A percentile compares a stretch with the other conserved stretches of the same genome.
Conservation (phyloP, 1,139 yeast species). For the Meyerozyma sp. region DNA sequence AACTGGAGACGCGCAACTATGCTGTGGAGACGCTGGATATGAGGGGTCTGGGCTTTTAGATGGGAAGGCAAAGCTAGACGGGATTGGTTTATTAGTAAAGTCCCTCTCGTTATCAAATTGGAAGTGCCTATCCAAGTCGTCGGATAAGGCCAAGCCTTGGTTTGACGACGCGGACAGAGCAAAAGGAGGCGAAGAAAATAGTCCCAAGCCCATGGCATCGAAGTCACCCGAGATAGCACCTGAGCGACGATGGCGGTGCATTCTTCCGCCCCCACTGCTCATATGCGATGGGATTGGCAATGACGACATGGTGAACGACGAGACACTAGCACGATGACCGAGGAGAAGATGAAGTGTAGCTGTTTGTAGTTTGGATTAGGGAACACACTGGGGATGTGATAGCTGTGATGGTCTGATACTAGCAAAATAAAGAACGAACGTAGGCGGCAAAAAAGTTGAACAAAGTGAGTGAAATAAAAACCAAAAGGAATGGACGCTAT, state of each 20-base stretch:
- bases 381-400: background rate
- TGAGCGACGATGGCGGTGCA: conserved; percentile 64
- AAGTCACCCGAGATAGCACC: conserved; percentile 75
- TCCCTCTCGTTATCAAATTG: conserved; percentile 34
- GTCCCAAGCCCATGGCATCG: conserved; percentile 42
- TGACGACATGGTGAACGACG: background rate
- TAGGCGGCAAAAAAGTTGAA: background rate
- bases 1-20: background rate
- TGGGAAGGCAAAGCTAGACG: conserved; percentile 29
- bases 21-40: conserved; percentile 12
- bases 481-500: conserved; percentile 1
- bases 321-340: background rate
- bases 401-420: background rate
- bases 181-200: conserved; percentile 23
- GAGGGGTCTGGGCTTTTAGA: conserved; percentile 14
- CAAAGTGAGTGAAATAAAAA: background rate
- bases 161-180: conserved; percentile 7
- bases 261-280: conserved; percentile 23
- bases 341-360: background rate
- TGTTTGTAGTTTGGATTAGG: background rate
- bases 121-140: conserved; percentile 19
- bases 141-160: conserved; percentile 8
- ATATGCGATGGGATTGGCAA: background rate
- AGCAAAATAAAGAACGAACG: background rate
- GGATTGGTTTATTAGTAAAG: conserved; percentile 19